Conservation (phyloP, 1,284 basidiomycete species). For the Phenoliferia sp. region DNA sequence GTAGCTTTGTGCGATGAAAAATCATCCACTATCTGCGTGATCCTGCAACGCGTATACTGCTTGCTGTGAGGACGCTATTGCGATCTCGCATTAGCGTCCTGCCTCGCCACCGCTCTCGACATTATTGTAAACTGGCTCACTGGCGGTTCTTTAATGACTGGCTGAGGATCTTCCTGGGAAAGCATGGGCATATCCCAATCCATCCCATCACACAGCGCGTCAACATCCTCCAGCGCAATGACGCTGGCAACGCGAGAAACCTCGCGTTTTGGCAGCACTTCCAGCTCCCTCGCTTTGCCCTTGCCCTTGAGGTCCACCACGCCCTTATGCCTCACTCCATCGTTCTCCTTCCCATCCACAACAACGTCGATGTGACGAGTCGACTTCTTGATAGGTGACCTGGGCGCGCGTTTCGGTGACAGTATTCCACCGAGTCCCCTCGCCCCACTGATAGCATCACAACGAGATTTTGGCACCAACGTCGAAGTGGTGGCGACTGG, state of each 20-base stretch:
- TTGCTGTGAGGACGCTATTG: slow-evolving; percentile 11
- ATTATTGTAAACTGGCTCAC: not conserved
- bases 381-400: not conserved
- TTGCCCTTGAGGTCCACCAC: not conserved
- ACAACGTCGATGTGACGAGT: slow-evolving; percentile 5
- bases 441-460: too few species aligned
- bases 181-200: slow-evolving; percentile 26
- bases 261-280: not conserved
- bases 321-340: too few species aligned
- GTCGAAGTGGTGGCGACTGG: slow-evolving; percentile 11
- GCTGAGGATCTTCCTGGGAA: not conserved
- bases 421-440: too few species aligned
- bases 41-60: slow-evolving; percentile 17
- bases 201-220: slow-evolving; percentile 19
- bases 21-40: slow-evolving; percentile 14
- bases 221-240: not conserved
- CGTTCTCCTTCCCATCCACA: slow-evolving; percentile 14
- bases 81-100: too few species aligned
- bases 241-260: not conserved
- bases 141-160: not conserved
- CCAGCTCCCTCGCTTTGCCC: not conserved
- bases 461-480: too few species aligned
- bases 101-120: not conserved
- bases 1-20: not conserved
- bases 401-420: too few species aligned